A percentile compares a stretch with the other conserved stretches of the same genome.
Conservation (phyloP, 371 early-diverging fungal species). For the Circinella umbellata region DNA sequence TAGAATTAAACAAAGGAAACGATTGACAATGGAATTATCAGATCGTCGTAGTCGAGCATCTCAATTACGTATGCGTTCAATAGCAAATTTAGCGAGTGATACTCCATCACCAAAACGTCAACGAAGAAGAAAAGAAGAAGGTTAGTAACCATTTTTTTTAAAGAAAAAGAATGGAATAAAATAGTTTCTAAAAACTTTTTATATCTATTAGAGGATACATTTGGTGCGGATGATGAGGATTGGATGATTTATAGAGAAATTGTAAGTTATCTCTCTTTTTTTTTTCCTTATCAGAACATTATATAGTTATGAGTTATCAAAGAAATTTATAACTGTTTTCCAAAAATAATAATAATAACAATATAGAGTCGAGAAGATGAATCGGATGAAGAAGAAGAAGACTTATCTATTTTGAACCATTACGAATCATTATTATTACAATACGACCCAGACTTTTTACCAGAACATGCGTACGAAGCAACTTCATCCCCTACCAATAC, state of each 20-base stretch:
- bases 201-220: conserved; percentile 73
- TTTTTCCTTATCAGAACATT: neutral
- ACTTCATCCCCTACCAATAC: conserved; percentile 54
- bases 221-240: conserved; percentile 93
- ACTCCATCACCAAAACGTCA: conserved; percentile 55
- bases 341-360: no score
- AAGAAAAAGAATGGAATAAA: neutral
- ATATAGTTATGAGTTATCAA: neutral
- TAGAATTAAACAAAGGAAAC: conserved; percentile 64
- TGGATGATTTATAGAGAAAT: conserved; percentile 93
- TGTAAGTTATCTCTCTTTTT: conserved; percentile 41
- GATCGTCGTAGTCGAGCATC: conserved; percentile 89
- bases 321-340: no score
- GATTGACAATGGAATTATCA: conserved; percentile 75
- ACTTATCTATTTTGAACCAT: conserved; percentile 63
- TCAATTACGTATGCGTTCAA: conserved; percentile 81
- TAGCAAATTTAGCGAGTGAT: conserved; percentile 82
- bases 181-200: neutral
- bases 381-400: conserved; percentile 85
- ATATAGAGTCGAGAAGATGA: conserved; percentile 83
- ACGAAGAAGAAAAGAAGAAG: conserved; percentile 59
- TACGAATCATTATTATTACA: conserved; percentile 73
- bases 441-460: conserved; percentile 77
- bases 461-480: conserved; percentile 55
- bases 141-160: conserved; percentile 21